Evolutionary conservation across 2,329 filamentous ascomycete species (phyloP), one percentile per base, ranked within the genome.

Genomic region (Colletotrichum incanum): DNA sequence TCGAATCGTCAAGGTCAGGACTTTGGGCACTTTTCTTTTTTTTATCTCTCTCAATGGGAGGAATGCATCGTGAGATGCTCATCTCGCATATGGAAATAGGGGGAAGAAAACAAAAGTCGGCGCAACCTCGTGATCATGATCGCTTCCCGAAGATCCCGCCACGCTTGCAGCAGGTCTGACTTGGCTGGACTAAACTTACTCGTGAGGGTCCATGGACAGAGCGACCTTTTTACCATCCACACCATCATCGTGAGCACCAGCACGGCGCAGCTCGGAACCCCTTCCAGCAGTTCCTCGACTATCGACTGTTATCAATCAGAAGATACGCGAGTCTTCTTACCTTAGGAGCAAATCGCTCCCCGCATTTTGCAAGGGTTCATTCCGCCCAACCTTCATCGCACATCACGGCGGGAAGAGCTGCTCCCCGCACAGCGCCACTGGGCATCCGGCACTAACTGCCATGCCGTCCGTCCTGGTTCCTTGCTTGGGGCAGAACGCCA

Each of bases 131-230:
- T 72, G 59, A 72, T 43, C 65, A 14, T 72, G 8, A 43, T 26
- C 23, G 50, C 70, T 60, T 72, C 70, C 70, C 70, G 70, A 72
- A 72, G 70, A 70, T 72, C 65, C 70, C 70, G 70, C 41, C 70
- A 56, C 54, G 20, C 52, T 59, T 47, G 43, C 14, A 43, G 45
- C 31, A 26, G 37, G 34, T 50, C 47, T 52, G 34, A 2, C 34
- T n/a, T 31, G 55, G 16, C 37, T 23, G 1, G n/a, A 23, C 37
- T 37, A 2, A 5, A 23, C 37, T 41, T 41, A 16, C 34, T 58
- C 6, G n/a, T 11, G 45, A 26, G 28, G 47, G 39, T 23, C n/a
- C 37, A 45, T 45, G 52, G 23, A 37, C 6, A 31, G 18, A 47
- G n/a, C n/a, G 45, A 34, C 20, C 56, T 61, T 20, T 20, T 26